Evolutionary conservation across 1,284 basidiomycete species (phyloP).

Genomic region (Wallemia ichthyophaga): DNA sequence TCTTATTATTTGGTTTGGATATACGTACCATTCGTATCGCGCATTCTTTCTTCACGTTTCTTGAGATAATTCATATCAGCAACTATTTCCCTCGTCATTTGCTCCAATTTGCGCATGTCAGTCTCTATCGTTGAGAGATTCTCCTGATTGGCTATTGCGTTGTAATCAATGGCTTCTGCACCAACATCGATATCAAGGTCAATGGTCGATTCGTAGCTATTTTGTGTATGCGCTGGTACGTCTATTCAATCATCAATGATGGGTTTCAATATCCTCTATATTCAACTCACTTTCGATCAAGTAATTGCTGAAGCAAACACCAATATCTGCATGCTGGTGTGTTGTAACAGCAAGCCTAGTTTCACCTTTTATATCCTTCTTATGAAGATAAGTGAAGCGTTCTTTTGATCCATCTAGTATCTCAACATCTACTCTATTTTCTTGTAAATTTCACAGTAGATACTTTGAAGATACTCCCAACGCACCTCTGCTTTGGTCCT

Average conservation of each 20-base stretch:
- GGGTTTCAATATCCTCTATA: neutral
- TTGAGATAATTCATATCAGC: slow-evolving; percentile 86
- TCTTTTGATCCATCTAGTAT: slow-evolving; percentile 67
- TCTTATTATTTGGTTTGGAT: neutral
- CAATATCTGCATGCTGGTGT: slow-evolving; percentile 73
- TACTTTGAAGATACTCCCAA: too few relatives aligned
- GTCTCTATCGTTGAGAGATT: slow-evolving; percentile 82
- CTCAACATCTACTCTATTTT: slow-evolving; percentile 49
- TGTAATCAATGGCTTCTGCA: slow-evolving; percentile 94
- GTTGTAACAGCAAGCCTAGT: slow-evolving; percentile 79
- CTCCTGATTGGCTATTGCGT: slow-evolving; percentile 96
- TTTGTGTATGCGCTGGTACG: slow-evolving; percentile 20
- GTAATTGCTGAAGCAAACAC: slow-evolving; percentile 71
- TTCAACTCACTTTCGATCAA: slow-evolving; percentile 32
- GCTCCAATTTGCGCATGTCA: slow-evolving; percentile 92
- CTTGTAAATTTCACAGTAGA: too few relatives aligned
- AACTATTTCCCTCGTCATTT: slow-evolving; percentile 69
- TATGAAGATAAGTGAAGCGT: slow-evolving; percentile 70
- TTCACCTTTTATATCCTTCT: slow-evolving; percentile 63
- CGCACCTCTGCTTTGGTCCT: slow-evolving; percentile 20
- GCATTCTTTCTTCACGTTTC: slow-evolving; percentile 57
- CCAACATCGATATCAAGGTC: slow-evolving; percentile 95
- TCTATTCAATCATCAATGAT: slow-evolving; percentile 12
- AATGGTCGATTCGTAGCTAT: slow-evolving; percentile 31
- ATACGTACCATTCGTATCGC: slow-evolving; percentile 57